Base-by-base conservation (phyloP, 2,329 filamentous ascomycete species). In the Penicillium griseofulvum region DNA sequence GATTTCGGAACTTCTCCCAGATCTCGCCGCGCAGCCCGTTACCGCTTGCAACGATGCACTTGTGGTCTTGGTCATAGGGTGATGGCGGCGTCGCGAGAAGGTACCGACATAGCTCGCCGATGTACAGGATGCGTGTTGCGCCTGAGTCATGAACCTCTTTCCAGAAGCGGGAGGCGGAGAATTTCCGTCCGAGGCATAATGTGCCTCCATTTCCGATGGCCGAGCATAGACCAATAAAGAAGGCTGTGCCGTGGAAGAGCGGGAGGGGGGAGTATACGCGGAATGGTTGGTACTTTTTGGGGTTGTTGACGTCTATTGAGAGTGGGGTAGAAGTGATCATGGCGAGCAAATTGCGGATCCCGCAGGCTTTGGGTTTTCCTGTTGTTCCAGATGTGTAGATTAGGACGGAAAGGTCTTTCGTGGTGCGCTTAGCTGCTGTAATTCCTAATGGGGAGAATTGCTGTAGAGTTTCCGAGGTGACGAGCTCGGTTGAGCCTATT, bases 361-460 rank as follows among this genome's bases (percentile, higher is more conserved):
- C 73, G 57, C 75, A 78, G 8, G 76, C 76, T 64, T 79, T 79
- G n/a, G 76, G 76, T 19, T 74, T 76, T 17, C 76, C 76, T 4
- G 76, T 79, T 19, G 78, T 80, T 5, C 78, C 78, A 10, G 78
- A 80, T 1, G 78, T 80, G 59, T 78, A 81, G 36, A 80, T 78
- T 6, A 80, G 63, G 1, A 66, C 65, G 7, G 66, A 65, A 9
- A 77, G 56, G 31, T 78, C 75, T 36, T 65, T 63, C 1, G 67
- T 63, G 3, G 60, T 69, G 36, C 69, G 64, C 55, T 74, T 76
- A 5, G 72, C 68, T 19, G 71, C 53, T 17, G 53, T 12, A 8
- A 72, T 31, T 10, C 57, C 65, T 0, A 61, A 50, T 4, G 63
- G 59, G 0, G 68, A 61, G 41, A 63, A 65, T 52, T 68, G 63